phyloP scores from a whole-genome alignment of 768 basidiomycete genomes.

The Pleurotus giganteus region DNA sequence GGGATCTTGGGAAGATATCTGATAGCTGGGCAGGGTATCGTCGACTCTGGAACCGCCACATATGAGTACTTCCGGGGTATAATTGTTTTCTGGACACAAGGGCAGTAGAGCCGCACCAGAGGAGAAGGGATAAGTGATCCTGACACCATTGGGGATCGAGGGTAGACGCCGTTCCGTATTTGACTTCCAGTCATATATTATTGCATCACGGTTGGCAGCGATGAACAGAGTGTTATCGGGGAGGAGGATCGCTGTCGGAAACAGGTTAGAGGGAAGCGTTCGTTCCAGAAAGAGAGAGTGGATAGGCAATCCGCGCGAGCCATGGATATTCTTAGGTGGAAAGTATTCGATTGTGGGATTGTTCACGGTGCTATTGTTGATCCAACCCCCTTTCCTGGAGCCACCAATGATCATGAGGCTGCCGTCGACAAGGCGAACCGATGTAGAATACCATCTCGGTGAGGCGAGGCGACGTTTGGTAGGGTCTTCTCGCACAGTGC shows the following conservation, averaged over 20 bases:
- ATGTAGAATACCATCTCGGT: conserved; percentile 81
- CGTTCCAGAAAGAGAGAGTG: conserved; percentile 60
- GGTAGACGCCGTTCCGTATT: conserved; percentile 66
- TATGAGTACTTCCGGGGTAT: conserved; percentile 66
- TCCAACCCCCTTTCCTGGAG: conserved; percentile 81
- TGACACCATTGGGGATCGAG: conserved; percentile 70
- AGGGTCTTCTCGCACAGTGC: conserved; percentile 67
- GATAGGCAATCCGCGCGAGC: conserved; percentile 66
- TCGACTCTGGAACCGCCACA: conserved; percentile 75
- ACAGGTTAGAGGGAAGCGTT: conserved; percentile 80
- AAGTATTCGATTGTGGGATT: conserved; percentile 83
- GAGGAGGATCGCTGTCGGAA: conserved; percentile 72
- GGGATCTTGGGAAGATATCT: conserved; percentile 69
- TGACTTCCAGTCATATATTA: conserved; percentile 73
- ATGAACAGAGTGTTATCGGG: conserved; percentile 72
- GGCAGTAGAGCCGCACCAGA: conserved; percentile 76
- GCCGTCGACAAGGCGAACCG: conserved; percentile 68
- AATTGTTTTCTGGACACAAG: conserved; percentile 57
- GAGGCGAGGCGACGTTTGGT: conserved; percentile 66
- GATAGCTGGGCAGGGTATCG: conserved; percentile 55
- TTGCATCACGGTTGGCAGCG: conserved; percentile 76
- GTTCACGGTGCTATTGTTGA: conserved; percentile 77
- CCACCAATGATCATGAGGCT: conserved; percentile 84
- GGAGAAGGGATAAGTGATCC: conserved; percentile 82
- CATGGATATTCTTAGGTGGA: conserved; percentile 74